These are phyloP conservation scores for Lecanicillium sp. DNA, from an alignment of 2,329 filamentous ascomycete genomes.

Conservation along the genomic window DNA sequence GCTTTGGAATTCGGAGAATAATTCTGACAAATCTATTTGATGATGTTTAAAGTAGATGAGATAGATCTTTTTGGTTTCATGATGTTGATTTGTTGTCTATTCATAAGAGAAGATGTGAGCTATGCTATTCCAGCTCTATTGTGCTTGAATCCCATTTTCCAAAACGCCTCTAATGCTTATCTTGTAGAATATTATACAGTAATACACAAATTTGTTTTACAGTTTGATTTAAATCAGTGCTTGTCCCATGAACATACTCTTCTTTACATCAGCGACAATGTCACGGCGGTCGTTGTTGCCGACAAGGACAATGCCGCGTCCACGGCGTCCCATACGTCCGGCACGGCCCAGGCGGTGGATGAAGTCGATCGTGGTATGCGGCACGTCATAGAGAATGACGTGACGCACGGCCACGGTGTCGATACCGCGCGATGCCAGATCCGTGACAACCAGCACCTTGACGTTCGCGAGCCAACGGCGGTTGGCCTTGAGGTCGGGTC, in stretches of 20 bases:
- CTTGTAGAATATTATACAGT: not conserved
- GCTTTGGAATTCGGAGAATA: too few species aligned
- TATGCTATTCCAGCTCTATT: not conserved
- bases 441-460: conserved; percentile 90
- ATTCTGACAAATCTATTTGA: too few species aligned
- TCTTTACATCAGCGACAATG: conserved; percentile 83
- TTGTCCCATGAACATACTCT: conserved; percentile 79
- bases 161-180: conserved; percentile 8
- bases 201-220: conserved; percentile 9
- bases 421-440: conserved; percentile 86
- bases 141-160: not conserved
- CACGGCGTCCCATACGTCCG: conserved; percentile 85
- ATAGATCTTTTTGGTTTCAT: too few species aligned
- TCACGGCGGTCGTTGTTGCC: conserved; percentile 86
- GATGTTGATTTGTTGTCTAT: not conserved
- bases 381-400: conserved; percentile 95
- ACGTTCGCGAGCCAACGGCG: conserved; percentile 62
- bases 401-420: conserved; percentile 88
- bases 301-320: conserved; percentile 82
- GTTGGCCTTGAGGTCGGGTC: conserved; percentile 23
- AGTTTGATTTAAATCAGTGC: conserved; percentile 55
- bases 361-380: conserved; percentile 95
- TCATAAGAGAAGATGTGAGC: not conserved
- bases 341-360: conserved; percentile 91
- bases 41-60: too few species aligned